Base-by-base conservation (phyloP, 495 filamentous ascomycete species). In the Daldinia bambusicola region DNA sequence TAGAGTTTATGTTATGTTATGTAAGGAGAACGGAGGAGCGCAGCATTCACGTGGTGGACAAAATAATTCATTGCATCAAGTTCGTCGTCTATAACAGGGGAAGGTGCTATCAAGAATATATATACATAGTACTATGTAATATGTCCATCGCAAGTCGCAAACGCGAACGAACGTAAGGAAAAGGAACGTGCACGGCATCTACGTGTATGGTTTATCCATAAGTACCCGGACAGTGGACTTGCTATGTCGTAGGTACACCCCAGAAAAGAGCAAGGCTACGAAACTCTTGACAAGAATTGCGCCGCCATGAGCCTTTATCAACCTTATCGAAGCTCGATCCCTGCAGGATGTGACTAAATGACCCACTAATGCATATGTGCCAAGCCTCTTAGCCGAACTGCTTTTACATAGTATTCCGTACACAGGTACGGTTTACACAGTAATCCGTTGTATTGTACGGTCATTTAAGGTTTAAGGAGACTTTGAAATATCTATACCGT, bases 281-380 rank as follows among this genome's bases (percentile, higher is more conserved):
- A 60, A 71, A 71, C 52, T 71, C 58, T 22, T n/a, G 48, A 67
- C 18, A 22, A 31, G 22, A 52, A 56, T 55, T 41, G 50, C 62
- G 68, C 32, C 41, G 59, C 53, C 43, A 55, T 31, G 37, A 67
- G 43, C 69, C 69, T 70, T 70, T 70, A 70, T 70, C 67, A 38
- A 22, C 55, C 22, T 66, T 70, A 70, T 70, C 68, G 37, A 41
- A 22, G 9, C 12, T 58, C 34, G 30, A 59, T 61, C 62, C 68
- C 56, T 70, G 62, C 67, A 66, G 36, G 37, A 64, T 36, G 13
- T 48, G 30, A 3, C 7, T 38, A 45, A 43, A 10, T 48, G 61
- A 55, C 51, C 61, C 50, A 40, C 51, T 34, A 43, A 43, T 52
- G 26, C 8, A 20, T 18, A 34, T 56, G 14, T 56, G 53, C 53